phyloP scores from a whole-genome alignment of 257 asterid genomes.

The Salvia splendens region DNA sequence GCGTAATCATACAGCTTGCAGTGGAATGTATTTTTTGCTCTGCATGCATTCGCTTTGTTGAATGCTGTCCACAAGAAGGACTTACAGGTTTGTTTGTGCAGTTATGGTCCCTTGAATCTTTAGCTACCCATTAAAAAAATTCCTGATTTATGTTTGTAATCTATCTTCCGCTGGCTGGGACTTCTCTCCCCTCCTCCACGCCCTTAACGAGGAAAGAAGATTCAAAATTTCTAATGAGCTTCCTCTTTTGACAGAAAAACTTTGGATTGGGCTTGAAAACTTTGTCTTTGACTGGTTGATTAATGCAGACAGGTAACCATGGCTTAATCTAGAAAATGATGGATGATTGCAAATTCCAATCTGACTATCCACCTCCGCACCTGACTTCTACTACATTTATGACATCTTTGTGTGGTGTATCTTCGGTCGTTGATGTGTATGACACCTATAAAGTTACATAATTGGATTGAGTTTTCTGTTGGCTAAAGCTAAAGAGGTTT shows the following conservation, averaged over 20 bases:
- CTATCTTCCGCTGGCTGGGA: conserved; percentile 23
- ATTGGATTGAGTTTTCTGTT: conserved; percentile 11
- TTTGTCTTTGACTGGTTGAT: conserved; percentile 99
- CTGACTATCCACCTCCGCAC: conserved; percentile 7
- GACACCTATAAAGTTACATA: conserved; percentile 17
- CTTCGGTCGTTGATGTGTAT: conserved; percentile 28
- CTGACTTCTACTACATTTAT: conserved; percentile 1
- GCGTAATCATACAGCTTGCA: conserved; percentile 71
- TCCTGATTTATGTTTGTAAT: conserved; percentile 20
- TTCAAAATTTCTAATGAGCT: conserved; percentile 28
- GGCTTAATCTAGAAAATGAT: conserved; percentile 28
- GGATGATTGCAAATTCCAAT: conserved; percentile 14
- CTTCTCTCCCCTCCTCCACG: background rate
- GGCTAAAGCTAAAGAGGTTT: background rate
- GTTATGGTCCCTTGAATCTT: conserved; percentile 29
- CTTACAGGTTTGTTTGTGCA: conserved; percentile 73
- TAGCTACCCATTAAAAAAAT: conserved; percentile 12
- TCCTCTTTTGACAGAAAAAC: conserved; percentile 67
- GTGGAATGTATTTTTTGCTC: conserved; percentile 99
- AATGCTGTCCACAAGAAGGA: conserved; percentile 99
- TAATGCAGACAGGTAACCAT: conserved; percentile 89
- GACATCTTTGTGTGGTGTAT: conserved; percentile 22
- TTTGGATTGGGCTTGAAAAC: conserved; percentile 97
- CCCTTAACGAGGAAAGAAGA: background rate
- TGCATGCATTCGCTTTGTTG: conserved; percentile 97